Evolutionary conservation across 2,329 filamentous ascomycete species (phyloP).

Genomic region (Arthrobotrys iridis): DNA sequence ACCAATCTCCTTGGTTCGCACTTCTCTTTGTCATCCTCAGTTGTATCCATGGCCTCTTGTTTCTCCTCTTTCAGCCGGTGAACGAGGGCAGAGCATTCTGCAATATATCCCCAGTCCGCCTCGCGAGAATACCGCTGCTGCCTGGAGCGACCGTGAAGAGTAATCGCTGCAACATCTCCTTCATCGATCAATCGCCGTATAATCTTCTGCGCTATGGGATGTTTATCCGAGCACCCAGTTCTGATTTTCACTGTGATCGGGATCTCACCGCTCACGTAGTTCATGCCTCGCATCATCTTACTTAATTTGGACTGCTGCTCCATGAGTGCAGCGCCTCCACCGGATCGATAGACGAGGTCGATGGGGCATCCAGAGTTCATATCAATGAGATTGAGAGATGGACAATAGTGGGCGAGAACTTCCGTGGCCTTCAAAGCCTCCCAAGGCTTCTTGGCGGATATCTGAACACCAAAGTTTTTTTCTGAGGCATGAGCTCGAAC

Average conservation of each 20-base stretch:
- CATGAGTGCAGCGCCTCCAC: conserved; percentile 90
- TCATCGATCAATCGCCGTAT: conserved; percentile 86
- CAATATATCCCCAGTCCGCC: conserved; percentile 96
- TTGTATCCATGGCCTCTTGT: conserved; percentile 76
- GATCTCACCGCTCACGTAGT: conserved; percentile 85
- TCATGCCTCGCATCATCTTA: conserved; percentile 96
- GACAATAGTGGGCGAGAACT: conserved; percentile 77
- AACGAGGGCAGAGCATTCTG: conserved; percentile 85
- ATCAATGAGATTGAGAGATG: conserved; percentile 88
- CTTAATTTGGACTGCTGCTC: conserved; percentile 88
- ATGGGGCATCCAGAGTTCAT: conserved; percentile 98
- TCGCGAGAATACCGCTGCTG: conserved; percentile 92
- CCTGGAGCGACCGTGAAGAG: conserved; percentile 89
- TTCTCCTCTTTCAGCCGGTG: conserved; percentile 78
- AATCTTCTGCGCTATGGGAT: conserved; percentile 81
- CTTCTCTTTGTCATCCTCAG: conserved; percentile 71
- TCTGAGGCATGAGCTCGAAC: conserved; percentile 92
- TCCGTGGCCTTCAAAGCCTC: conserved; percentile 88
- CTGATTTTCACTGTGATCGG: conserved; percentile 96
- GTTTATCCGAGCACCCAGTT: conserved; percentile 83
- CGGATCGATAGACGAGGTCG: conserved; percentile 87
- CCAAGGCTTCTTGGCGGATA: conserved; percentile 92
- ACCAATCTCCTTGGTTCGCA: conserved; percentile 39
- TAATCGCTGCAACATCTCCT: conserved; percentile 90
- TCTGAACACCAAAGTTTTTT: conserved; percentile 87